Conservation (phyloP, 441 rosid genomes). For the Sinapis alba region DNA sequence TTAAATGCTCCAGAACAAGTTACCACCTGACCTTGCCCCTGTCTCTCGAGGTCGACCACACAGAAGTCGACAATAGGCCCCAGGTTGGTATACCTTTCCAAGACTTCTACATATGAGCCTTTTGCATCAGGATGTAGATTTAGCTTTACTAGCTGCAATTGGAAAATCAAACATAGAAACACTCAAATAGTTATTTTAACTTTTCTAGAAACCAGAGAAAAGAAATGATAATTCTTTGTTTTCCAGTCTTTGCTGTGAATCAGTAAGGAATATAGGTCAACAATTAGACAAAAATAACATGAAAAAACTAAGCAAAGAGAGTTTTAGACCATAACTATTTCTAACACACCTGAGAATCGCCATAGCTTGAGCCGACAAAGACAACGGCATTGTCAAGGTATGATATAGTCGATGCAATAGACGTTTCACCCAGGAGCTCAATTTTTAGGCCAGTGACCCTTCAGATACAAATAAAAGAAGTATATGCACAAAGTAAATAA, state of each 20-base stretch:
- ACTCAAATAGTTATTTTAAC: neutral
- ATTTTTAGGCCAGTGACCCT: constrained; percentile 97
- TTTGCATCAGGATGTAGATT: constrained; percentile 92
- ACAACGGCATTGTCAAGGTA: constrained; percentile 97
- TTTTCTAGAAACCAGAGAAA: constrained; percentile 11
- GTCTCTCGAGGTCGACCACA: constrained; percentile 99
- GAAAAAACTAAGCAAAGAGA: constrained; percentile 9
- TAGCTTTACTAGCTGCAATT: constrained; percentile 82
- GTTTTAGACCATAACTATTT: neutral
- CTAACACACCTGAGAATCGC: constrained; percentile 87
- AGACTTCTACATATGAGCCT: constrained; percentile 95
- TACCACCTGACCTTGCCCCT: constrained; percentile 99
- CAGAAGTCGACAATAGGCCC: constrained; percentile 98
- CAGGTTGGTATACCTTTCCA: constrained; percentile 93
- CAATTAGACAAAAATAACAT: neutral
- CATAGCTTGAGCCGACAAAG: constrained; percentile 96
- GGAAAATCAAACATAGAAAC: constrained; percentile 24
- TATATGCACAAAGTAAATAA: constrained; percentile 17
- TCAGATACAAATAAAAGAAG: constrained; percentile 34
- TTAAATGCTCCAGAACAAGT: constrained; percentile 99
- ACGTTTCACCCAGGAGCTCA: constrained; percentile 96
- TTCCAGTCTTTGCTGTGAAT: neutral
- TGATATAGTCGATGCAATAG: constrained; percentile 91
- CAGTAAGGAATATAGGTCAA: neutral
- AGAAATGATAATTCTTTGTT: neutral